Conservation (phyloP, 23 red algal genomes). For the Agarophyton chilense region DNA sequence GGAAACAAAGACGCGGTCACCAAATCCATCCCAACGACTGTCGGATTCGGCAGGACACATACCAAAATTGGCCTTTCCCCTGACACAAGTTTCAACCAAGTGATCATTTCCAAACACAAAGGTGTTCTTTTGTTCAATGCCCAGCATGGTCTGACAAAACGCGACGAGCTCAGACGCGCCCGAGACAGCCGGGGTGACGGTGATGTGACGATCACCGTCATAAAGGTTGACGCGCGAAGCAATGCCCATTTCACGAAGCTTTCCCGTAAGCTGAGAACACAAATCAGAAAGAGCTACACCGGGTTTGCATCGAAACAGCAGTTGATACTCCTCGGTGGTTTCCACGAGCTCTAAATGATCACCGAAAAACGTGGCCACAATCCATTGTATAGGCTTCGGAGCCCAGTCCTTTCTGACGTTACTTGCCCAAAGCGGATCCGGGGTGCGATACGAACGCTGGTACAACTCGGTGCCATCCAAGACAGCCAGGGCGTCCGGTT, state of each 20-base stretch:
- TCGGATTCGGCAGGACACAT: neutral
- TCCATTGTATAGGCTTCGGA: constrained; percentile 62
- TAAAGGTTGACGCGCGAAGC: constrained; percentile 8
- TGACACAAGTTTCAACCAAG: constrained; percentile 33
- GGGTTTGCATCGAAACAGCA: constrained; percentile 18
- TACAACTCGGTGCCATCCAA: constrained; percentile 62
- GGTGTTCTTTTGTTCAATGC: constrained; percentile 22
- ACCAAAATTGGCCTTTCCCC: constrained; percentile 26
- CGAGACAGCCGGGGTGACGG: constrained; percentile 31
- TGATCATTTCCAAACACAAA: constrained; percentile 62
- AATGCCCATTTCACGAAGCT: constrained; percentile 59
- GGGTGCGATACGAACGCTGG: constrained; percentile 56
- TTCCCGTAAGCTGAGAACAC: neutral
- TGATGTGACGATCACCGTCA: constrained; percentile 5
- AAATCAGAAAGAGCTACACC: neutral
- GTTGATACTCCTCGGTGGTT: neutral
- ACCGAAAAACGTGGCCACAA: constrained; percentile 29
- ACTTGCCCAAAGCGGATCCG: constrained; percentile 66
- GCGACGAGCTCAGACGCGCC: constrained; percentile 21
- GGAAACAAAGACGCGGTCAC: constrained; percentile 44
- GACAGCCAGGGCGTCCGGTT: constrained; percentile 37
- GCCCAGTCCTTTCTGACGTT: constrained; percentile 40
- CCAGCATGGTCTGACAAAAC: constrained; percentile 64
- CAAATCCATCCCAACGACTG: neutral
- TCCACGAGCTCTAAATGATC: neutral